Conservation (phyloP, 371 early-diverging fungal species). For the Batkoa obscura region DNA sequence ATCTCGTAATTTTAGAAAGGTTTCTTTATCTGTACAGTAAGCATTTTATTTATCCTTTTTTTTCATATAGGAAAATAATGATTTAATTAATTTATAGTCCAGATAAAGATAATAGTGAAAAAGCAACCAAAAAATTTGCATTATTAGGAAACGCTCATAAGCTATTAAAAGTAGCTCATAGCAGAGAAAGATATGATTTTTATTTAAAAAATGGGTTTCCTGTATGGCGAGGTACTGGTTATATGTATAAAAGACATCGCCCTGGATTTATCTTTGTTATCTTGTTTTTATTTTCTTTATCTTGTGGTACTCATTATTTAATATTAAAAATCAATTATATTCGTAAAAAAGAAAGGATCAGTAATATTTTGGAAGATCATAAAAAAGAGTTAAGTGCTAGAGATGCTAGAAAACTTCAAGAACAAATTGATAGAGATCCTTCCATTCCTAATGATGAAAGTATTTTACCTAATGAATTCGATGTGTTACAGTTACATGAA, state of each 20-base stretch:
- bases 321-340: constrained; percentile 34
- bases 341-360: constrained; percentile 36
- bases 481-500: neutral
- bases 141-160: constrained; percentile 41
- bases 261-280: constrained; percentile 51
- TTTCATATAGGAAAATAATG: neutral
- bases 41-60: constrained; percentile 5
- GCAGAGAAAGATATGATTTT: constrained; percentile 60
- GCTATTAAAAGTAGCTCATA: constrained; percentile 39
- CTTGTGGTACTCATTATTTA: constrained; percentile 41
- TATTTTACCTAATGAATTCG: constrained; percentile 1
- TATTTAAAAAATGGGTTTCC: constrained; percentile 79
- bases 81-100: constrained; percentile 21
- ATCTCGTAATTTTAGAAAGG: constrained; percentile 67
- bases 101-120: constrained; percentile 41
- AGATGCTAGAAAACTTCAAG: neutral
- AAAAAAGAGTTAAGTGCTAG: constrained; percentile 9
- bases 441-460: neutral
- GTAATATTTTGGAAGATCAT: constrained; percentile 15
- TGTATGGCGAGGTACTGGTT: constrained; percentile 69
- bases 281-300: constrained; percentile 28
- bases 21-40: constrained; percentile 83
- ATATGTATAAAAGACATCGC: constrained; percentile 52
- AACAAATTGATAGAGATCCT: neutral
- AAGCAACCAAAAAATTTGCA: constrained; percentile 38